Conservation (phyloP, 306 rosid species). For the Vigna nakashimae region DNA sequence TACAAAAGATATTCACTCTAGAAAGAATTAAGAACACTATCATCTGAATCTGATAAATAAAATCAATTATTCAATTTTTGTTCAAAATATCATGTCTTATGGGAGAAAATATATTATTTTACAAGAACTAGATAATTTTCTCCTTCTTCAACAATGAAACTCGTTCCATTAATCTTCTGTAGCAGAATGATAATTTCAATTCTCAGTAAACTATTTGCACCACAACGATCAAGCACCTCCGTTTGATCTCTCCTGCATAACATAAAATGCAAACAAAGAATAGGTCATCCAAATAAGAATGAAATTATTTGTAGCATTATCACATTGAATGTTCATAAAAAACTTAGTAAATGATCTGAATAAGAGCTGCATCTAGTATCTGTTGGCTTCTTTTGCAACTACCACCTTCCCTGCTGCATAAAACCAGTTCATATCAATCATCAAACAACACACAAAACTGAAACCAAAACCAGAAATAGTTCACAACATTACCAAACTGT, state of each 20-base stretch:
- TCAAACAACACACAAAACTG: not conserved
- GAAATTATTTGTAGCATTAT: not conserved
- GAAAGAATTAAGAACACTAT: no score
- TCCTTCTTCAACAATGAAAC: not conserved
- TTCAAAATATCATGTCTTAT: no score
- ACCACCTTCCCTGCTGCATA: slow-evolving; percentile 53
- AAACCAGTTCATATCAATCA: slow-evolving; percentile 33
- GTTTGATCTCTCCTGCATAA: slow-evolving; percentile 43
- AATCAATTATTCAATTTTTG: no score
- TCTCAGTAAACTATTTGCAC: not conserved
- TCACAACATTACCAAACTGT: not conserved
- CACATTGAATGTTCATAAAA: not conserved
- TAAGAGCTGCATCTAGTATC: slow-evolving; percentile 36
- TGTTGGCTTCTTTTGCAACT: slow-evolving; percentile 52
- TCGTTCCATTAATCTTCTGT: slow-evolving; percentile 4
- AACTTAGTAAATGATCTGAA: slow-evolving; percentile 47
- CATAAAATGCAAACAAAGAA: not conserved
- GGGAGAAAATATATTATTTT: no score
- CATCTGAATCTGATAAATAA: no score
- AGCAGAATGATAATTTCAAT: slow-evolving; percentile 2
- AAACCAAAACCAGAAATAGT: not conserved
- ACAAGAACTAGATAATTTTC: not conserved
- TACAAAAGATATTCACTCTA: no score
- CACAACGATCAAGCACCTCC: not conserved
- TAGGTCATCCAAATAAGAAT: not conserved